Evolutionary conservation across 1,284 basidiomycete genomes (phyloP).

Genomic region (Rhizopogon parksii): DNA sequence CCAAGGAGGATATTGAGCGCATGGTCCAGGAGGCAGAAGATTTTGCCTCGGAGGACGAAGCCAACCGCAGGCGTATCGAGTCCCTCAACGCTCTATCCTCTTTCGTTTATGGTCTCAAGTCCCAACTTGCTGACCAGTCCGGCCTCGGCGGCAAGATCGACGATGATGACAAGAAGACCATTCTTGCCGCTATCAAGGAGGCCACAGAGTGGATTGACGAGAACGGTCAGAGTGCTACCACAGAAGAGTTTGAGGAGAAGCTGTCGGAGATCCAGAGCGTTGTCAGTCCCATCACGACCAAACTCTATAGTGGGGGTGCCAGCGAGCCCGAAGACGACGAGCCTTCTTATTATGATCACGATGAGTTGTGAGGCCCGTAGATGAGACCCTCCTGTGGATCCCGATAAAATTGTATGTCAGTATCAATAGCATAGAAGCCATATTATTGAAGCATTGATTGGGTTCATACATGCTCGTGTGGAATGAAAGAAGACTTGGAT

Average conservation of each 20-base stretch:
- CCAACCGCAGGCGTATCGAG: conserved; percentile 84
- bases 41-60: conserved; percentile 81
- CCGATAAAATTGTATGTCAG: conserved; percentile 15
- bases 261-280: conserved; percentile 67
- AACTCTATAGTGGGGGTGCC: conserved; percentile 53
- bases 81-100: conserved; percentile 73
- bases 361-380: conserved; percentile 47
- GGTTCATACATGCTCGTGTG: too few relatives aligned
- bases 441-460: too few relatives aligned
- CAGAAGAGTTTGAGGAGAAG: conserved; percentile 92
- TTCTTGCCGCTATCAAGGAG: conserved; percentile 81
- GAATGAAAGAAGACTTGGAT: too few relatives aligned
- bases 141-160: conserved; percentile 87
- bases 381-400: conserved; percentile 6
- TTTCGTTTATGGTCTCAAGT: conserved; percentile 80
- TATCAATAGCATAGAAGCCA: conserved; percentile 1
- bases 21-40: conserved; percentile 93
- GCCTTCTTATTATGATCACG: conserved; percentile 51
- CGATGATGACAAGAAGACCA: conserved; percentile 84
- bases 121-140: conserved; percentile 79
- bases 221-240: conserved; percentile 67
- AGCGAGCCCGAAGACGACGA: conserved; percentile 46
- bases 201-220: conserved; percentile 88
- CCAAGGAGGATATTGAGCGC: conserved; percentile 83
- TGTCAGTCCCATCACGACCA: conserved; percentile 72